Evolutionary conservation across 192 early-diverging fungal genomes (phyloP), one percentile per base, ranked within the genome.

Genomic region (Dispira simplex): DNA sequence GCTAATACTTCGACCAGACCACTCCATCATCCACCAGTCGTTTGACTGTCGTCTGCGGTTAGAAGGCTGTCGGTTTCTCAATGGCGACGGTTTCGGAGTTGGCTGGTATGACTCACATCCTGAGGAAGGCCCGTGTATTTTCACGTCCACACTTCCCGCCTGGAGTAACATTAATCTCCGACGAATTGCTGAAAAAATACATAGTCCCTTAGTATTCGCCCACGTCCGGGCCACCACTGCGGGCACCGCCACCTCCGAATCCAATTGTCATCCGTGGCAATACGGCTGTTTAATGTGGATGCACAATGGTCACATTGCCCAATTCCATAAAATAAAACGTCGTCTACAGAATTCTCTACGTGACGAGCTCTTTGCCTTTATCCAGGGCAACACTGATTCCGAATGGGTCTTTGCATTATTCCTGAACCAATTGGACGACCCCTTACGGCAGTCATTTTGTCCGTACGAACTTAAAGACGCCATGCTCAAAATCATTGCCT

Each of bases 361-460:
- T 14, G 88, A 90, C 46, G 81, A 87, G 14, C 73, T 90, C 44
- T 90, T 81, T 48, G 64, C 83, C 68, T 71, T 77, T 10, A 75
- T 90, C 1, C 83, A 90, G 63, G 88, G 88, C 65, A 88, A 83
- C 46, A 88, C 88, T 0, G 88, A 90, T 70, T 88, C 86, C 8
- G 88, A 90, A 70, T 84, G 84, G 74, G 82, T 86, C 0, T 90
- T 90, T 74, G 88, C 86, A 13, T 73, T 90, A 56, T 90, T 88
- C 67, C 76, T 90, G 39, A 86, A 75, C 51, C 81, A 77, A 69
- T 56, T 77, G 3, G 43, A 69, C 26, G 65, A 81, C 64, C 74
- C 67, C 8, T 52, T 70, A 12, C 62, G 76, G 10, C 71, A 67
- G 0, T 66, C 70, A 20, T 90, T 88, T 65, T 76, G 81, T 57